These are phyloP conservation scores for Hypoxylon cercidicola DNA, from an alignment of 495 filamentous ascomycete species.

Conservation along the genomic window DNA sequence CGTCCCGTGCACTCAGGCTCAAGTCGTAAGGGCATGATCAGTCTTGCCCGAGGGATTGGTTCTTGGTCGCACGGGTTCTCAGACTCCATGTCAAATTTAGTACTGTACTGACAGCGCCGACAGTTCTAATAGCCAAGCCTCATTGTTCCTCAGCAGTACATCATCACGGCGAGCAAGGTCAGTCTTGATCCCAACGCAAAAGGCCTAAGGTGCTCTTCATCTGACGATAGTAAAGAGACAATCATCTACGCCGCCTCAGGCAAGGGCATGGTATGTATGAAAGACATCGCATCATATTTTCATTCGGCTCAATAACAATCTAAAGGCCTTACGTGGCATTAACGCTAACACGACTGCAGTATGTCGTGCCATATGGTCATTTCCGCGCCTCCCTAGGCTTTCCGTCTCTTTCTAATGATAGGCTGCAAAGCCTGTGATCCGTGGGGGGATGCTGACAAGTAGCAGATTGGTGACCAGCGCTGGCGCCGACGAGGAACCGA, in stretches of 20 bases:
- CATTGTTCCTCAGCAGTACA: constrained; percentile 53
- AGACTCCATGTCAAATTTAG: constrained; percentile 21
- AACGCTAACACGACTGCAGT: constrained; percentile 26
- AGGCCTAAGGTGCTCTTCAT: neutral
- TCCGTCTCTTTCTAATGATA: constrained; percentile 5
- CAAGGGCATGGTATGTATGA: constrained; percentile 46
- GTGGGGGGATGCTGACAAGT: constrained; percentile 25
- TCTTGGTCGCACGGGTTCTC: constrained; percentile 9
- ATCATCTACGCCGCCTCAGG: constrained; percentile 59
- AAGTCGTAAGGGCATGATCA: constrained; percentile 5
- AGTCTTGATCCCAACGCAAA: constrained; percentile 26
- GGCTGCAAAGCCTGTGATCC: neutral
- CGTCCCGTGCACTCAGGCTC: constrained; percentile 3
- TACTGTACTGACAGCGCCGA: constrained; percentile 28
- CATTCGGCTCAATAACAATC: neutral
- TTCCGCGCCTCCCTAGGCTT: neutral
- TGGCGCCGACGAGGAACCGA: constrained; percentile 54
- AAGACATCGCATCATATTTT: neutral
- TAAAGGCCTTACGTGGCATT: neutral
- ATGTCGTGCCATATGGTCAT: constrained; percentile 14
- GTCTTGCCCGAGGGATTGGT: constrained; percentile 7
- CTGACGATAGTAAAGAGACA: constrained; percentile 49
- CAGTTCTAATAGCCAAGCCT: constrained; percentile 58
- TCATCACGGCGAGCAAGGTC: constrained; percentile 62
- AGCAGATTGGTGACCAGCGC: constrained; percentile 51